A percentile compares a stretch with the other conserved stretches of the same genome.
phyloP scores from a whole-genome alignment of 129 eudicot genomes.

The Ambrosia artemisiifolia region DNA sequence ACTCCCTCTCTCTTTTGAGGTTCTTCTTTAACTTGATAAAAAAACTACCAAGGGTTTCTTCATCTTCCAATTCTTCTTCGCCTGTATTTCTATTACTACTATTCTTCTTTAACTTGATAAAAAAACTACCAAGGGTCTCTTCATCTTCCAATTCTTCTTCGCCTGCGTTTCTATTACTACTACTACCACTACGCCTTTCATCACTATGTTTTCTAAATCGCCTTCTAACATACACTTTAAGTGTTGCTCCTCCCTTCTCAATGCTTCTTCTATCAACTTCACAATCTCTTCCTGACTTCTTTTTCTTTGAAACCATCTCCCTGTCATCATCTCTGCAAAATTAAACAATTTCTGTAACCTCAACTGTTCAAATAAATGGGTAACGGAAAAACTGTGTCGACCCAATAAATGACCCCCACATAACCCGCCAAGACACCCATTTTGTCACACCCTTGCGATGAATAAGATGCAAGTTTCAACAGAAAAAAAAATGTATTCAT shows the following conservation, averaged over 20 bases:
- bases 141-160: slow-evolving; percentile 4
- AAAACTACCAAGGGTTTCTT: slow-evolving; percentile 43
- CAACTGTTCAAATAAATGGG: neutral
- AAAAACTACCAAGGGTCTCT: slow-evolving; percentile 43
- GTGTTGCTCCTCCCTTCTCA: neutral
- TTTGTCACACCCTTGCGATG: neutral
- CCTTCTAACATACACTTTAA: slow-evolving; percentile 10
- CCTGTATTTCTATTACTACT: neutral
- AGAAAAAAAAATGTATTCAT: neutral
- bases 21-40: slow-evolving; percentile 7
- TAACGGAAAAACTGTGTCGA: neutral
- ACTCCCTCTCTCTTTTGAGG: neutral
- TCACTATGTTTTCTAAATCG: neutral
- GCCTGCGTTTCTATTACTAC: neutral
- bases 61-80: neutral
- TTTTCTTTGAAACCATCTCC: neutral
- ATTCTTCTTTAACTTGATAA: slow-evolving; percentile 8
- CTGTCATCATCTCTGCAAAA: neutral
- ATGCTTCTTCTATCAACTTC: neutral
- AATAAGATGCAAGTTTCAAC: neutral
- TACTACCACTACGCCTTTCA: neutral
- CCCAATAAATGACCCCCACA: neutral
- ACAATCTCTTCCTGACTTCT: neutral
- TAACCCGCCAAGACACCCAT: neutral
- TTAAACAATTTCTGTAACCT: neutral